phyloP scores from a whole-genome alignment of 1,284 basidiomycete genomes.

The Leccinum fallax region DNA sequence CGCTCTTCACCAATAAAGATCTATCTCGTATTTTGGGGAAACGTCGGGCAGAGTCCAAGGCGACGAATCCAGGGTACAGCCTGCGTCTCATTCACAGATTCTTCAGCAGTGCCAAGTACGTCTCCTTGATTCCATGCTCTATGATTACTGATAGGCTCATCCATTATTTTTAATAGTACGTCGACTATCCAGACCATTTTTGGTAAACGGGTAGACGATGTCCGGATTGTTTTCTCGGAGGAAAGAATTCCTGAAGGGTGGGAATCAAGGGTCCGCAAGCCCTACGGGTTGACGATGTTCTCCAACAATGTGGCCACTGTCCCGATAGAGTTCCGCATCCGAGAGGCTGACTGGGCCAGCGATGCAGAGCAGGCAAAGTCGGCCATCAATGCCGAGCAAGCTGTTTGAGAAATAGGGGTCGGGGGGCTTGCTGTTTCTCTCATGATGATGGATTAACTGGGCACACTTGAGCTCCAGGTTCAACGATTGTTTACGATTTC shows the following conservation, averaged over 20 bases:
- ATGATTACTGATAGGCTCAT: background rate
- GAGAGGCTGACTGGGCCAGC: conserved; percentile 20
- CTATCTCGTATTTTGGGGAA: conserved; percentile 55
- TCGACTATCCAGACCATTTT: conserved; percentile 61
- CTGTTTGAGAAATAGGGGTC: background rate
- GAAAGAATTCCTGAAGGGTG: conserved; percentile 69
- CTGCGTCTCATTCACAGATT: conserved; percentile 51
- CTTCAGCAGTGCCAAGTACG: conserved; percentile 68
- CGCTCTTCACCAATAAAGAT: conserved; percentile 54
- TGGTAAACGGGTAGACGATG: conserved; percentile 57
- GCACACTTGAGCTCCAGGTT: background rate
- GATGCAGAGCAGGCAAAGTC: conserved; percentile 1
- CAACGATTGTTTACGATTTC: background rate
- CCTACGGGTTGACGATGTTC: conserved; percentile 59
- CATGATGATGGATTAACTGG: background rate
- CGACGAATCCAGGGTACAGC: conserved; percentile 55
- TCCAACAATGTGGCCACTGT: conserved; percentile 57
- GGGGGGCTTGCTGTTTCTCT: background rate
- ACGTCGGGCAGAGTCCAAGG: conserved; percentile 57
- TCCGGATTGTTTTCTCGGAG: conserved; percentile 57
- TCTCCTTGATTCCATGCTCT: conserved; percentile 8
- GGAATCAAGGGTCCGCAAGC: conserved; percentile 57
- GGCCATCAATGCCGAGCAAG: background rate
- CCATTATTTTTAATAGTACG: conserved; percentile 37
- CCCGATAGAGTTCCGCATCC: conserved; percentile 46